phyloP scores from a whole-genome alignment of 202 grass and related monocot genomes.

The Hordeum pubiflorum region DNA sequence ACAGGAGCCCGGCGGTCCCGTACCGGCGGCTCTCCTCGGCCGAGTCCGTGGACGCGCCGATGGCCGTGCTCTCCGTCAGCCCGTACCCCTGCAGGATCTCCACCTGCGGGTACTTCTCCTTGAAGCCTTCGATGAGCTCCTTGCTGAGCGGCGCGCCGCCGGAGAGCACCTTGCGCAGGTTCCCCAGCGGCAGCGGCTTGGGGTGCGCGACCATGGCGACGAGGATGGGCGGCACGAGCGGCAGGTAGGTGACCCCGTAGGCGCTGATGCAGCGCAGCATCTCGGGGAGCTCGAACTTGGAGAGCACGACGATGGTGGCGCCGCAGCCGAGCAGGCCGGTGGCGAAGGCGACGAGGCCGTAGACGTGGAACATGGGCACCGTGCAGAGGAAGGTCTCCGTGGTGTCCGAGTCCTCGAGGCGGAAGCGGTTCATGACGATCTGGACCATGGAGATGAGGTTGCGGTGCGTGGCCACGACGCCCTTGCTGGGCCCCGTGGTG shows the following conservation, averaged over 20 bases:
- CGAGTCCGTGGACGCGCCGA: conserved; percentile 82
- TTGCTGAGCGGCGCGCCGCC: conserved; percentile 73
- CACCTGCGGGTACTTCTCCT: conserved; percentile 68
- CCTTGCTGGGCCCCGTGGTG: conserved; percentile 89
- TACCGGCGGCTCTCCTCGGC: conserved; percentile 77
- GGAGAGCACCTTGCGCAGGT: conserved; percentile 55
- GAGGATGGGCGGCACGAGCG: conserved; percentile 84
- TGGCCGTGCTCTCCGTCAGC: conserved; percentile 84
- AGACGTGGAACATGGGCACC: conserved; percentile 95
- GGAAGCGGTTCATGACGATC: conserved; percentile 77
- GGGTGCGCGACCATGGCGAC: conserved; percentile 73
- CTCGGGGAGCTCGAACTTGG: conserved; percentile 79
- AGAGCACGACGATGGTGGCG: conserved; percentile 77
- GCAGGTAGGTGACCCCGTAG: conserved; percentile 77
- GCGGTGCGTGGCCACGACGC: conserved; percentile 81
- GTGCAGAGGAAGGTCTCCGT: conserved; percentile 84
- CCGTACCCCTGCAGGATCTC: conserved; percentile 91
- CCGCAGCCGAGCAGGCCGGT: conserved; percentile 82
- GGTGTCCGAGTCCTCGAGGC: conserved; percentile 37
- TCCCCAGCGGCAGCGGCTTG: conserved; percentile 43
- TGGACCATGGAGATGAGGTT: conserved; percentile 93
- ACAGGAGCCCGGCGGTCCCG: conserved; percentile 72
- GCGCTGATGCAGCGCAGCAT: conserved; percentile 67
- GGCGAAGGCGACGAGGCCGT: conserved; percentile 85
- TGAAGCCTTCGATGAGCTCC: conserved; percentile 84